A percentile compares a stretch with the other conserved stretches of the same genome.
Evolutionary conservation across 768 basidiomycete species (phyloP).

Genomic region (Porpolomopsis calyptriformis): DNA sequence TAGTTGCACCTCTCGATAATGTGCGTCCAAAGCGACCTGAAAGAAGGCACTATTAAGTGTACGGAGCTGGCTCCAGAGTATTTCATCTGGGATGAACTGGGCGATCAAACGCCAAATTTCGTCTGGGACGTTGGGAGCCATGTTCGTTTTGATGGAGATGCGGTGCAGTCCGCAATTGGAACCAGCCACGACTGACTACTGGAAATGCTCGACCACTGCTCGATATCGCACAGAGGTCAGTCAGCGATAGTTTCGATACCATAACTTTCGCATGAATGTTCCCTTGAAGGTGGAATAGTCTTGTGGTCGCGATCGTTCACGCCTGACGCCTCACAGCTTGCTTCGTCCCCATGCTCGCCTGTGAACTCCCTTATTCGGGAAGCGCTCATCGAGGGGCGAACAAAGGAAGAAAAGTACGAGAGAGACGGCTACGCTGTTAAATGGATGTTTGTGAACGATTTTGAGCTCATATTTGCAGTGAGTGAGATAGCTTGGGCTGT

Average conservation of each 20-base stretch:
- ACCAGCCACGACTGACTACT: too few relatives aligned
- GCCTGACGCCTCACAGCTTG: conserved; percentile 63
- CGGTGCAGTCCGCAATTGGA: too few relatives aligned
- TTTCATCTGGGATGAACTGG: neutral
- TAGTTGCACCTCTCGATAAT: neutral
- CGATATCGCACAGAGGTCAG: conserved; percentile 86
- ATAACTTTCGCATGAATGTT: conserved; percentile 1
- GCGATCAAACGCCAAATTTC: neutral
- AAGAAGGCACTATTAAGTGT: neutral
- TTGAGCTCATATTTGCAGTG: conserved; percentile 95
- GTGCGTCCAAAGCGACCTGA: neutral
- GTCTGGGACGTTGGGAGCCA: neutral
- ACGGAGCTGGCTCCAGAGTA: neutral
- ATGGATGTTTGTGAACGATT: conserved; percentile 91
- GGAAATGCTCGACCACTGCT: conserved; percentile 93
- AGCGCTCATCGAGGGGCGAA: conserved; percentile 84
- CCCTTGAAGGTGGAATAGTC: conserved; percentile 67
- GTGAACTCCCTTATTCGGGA: conserved; percentile 84
- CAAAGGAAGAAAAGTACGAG: conserved; percentile 75
- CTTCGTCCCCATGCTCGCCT: conserved; percentile 65
- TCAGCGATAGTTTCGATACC: neutral
- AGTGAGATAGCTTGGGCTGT: conserved; percentile 19
- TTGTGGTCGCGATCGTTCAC: conserved; percentile 95
- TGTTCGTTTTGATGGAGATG: too few relatives aligned
- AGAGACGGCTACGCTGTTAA: conserved; percentile 90